Evolutionary conservation across 257 asterid species (phyloP), one percentile per base, ranked within the genome.

Genomic region (Petunia axillaris): DNA sequence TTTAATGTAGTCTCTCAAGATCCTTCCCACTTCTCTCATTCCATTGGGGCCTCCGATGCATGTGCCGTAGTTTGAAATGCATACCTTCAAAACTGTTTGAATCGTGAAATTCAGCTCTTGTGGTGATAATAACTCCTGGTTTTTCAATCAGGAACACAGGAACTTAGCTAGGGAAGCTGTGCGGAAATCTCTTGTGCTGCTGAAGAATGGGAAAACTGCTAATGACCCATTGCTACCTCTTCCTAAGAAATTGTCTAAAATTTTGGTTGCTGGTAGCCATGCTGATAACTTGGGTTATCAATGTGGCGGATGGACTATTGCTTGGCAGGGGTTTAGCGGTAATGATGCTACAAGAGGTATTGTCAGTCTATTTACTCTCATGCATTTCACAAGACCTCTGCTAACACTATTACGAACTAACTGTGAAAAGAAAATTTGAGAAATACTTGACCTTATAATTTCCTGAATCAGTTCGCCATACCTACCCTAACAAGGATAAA

Each of bases 291-390:
- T 94, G 88, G 98, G 98, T 68, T 92, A 87, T 73, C 97, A 92
- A 76, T 94, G 97, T 85, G 97, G 98, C 81, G 97, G 98, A 81
- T 94, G 98, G 98, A 94, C 98, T 8, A 90, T 92, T 66, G 63
- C 85, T 48, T 92, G 98, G 97, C 97, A 89, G 80, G 98, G 97
- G 75, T 92, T 92, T 84, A 85, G 89, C 6, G 97, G 98, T 66
- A 92, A 94, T 78, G 88, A 88, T 8, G 86, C 58, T 41, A 94
- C 97, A 60, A 70, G 83, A 4, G 98, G 98, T 91, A 90, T 2
- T 80, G 75, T 11, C 50, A 79, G 58, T 81, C 53, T 66, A 10
- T 71, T 44, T 25, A 41, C 48, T 71, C 10, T 35, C 25, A 10
- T 48, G 44, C 8, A 4, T 5, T 71, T 48, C 60, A 73, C 43